Evolutionary conservation across 2,329 filamentous ascomycete species (phyloP).

Genomic region (Aspergillus arachidicola): DNA sequence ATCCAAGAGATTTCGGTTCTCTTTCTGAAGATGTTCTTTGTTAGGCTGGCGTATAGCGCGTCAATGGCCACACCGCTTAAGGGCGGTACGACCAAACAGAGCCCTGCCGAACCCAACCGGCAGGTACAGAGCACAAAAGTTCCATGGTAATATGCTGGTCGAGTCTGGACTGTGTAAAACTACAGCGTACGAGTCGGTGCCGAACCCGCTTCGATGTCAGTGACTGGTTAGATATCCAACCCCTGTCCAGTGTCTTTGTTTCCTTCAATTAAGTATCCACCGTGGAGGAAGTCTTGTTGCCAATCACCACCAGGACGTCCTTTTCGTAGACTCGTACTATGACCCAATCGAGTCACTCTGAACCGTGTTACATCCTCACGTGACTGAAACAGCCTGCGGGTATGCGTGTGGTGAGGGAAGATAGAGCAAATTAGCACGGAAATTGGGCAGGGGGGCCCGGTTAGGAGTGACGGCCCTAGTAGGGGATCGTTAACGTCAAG

Average conservation of each 20-base stretch:
- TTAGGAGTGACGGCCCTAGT: not conserved
- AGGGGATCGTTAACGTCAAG: constrained; percentile 3
- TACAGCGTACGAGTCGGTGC: constrained; percentile 11
- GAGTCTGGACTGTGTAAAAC: not conserved
- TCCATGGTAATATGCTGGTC: not conserved
- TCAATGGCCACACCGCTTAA: not conserved
- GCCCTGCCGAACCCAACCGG: not conserved
- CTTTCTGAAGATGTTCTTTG: not conserved
- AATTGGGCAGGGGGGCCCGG: not conserved
- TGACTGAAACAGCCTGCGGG: constrained; percentile 25
- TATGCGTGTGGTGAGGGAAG: constrained; percentile 14
- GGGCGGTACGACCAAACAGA: not conserved
- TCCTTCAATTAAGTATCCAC: constrained; percentile 9
- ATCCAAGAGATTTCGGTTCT: not conserved
- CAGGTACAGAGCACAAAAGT: not conserved
- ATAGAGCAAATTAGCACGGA: not conserved
- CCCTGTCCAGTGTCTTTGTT: constrained; percentile 10
- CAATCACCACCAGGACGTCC: not conserved
- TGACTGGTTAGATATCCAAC: constrained; percentile 4
- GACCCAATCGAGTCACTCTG: constrained; percentile 6
- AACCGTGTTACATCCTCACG: constrained; percentile 12
- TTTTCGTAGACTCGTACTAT: constrained; percentile 1
- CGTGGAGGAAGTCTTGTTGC: not conserved
- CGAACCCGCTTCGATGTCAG: constrained; percentile 2
- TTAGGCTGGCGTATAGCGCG: not conserved